Evolutionary conservation across 306 rosid genomes (phyloP).

Genomic region (Hippophae tibetana): DNA sequence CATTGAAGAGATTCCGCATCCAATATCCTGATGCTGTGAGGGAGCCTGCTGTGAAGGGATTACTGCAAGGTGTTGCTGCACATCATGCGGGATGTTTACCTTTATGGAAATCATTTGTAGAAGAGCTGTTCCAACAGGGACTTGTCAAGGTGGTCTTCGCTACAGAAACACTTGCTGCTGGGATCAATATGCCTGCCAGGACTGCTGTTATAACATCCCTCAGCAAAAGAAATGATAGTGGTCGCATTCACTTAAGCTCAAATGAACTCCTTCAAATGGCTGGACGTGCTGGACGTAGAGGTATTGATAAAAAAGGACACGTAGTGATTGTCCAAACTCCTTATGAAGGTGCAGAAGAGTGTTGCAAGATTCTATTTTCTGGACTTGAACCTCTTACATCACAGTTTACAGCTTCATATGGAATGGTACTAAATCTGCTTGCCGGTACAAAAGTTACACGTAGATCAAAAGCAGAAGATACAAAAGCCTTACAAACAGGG

Average conservation of each 20-base stretch:
- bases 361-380: slow-evolving; percentile 83
- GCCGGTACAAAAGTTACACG: slow-evolving; percentile 70
- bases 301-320: slow-evolving; percentile 77
- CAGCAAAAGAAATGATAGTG: slow-evolving; percentile 67
- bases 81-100: slow-evolving; percentile 99
- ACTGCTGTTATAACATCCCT: slow-evolving; percentile 86
- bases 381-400: slow-evolving; percentile 92
- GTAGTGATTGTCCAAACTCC: slow-evolving; percentile 84
- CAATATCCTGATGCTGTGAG: slow-evolving; percentile 91
- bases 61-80: slow-evolving; percentile 86
- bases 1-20: slow-evolving; percentile 77
- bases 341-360: slow-evolving; percentile 84
- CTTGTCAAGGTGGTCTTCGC: slow-evolving; percentile 97
- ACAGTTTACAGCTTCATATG: slow-evolving; percentile 93
- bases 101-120: slow-evolving; percentile 86
- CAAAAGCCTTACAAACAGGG: slow-evolving; percentile 34
- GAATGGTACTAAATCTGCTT: slow-evolving; percentile 96
- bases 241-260: slow-evolving; percentile 56
- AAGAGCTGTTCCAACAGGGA: slow-evolving; percentile 86
- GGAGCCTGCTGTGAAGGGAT: slow-evolving; percentile 73
- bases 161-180: slow-evolving; percentile 95
- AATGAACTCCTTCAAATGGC: slow-evolving; percentile 99
- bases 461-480: slow-evolving; percentile 48
- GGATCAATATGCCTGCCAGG: slow-evolving; percentile 98
- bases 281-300: slow-evolving; percentile 98